These are phyloP conservation scores for Arthromyces matolae DNA, from an alignment of 768 basidiomycete species.

Conservation along the genomic window DNA sequence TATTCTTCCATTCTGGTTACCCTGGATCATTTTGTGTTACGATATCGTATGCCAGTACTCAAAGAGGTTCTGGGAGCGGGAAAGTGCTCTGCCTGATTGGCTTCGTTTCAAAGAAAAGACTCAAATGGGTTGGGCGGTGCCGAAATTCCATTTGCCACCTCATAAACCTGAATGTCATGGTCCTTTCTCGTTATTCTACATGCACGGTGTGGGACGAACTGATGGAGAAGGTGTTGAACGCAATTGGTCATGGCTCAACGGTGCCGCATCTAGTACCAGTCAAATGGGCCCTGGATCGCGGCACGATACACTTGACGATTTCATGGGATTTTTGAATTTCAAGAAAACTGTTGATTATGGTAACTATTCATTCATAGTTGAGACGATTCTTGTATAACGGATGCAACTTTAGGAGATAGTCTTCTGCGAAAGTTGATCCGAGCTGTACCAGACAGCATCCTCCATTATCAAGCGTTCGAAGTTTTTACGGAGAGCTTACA, in stretches of 20 bases:
- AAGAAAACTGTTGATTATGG: conserved; percentile 11
- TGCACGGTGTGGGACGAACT: too few species aligned
- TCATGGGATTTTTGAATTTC: too few species aligned
- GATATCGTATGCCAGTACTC: conserved; percentile 28
- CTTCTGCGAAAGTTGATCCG: too few species aligned
- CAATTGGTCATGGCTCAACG: conserved; percentile 22
- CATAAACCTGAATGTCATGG: too few species aligned
- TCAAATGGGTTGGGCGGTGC: conserved; percentile 14
- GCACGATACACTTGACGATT: too few species aligned
- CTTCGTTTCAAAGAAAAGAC: conserved; percentile 1
- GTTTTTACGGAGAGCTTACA: conserved; percentile 6
- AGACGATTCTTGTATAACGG: background rate
- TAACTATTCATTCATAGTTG: conserved; percentile 1
- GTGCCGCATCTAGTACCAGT: conserved; percentile 11
- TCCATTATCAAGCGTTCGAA: conserved; percentile 5
- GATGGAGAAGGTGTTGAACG: conserved; percentile 16
- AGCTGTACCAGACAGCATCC: conserved; percentile 9
- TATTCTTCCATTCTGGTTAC: conserved; percentile 4
- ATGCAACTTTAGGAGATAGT: too few species aligned
- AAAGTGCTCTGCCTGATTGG: too few species aligned
- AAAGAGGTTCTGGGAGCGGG: conserved; percentile 18
- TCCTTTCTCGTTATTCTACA: conserved; percentile 21
- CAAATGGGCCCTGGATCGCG: conserved; percentile 24
- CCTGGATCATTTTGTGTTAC: too few species aligned
- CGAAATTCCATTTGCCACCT: conserved; percentile 29